Conservation (phyloP, 1,139 yeast species). For the Blastobotrys buckinghamii region DNA sequence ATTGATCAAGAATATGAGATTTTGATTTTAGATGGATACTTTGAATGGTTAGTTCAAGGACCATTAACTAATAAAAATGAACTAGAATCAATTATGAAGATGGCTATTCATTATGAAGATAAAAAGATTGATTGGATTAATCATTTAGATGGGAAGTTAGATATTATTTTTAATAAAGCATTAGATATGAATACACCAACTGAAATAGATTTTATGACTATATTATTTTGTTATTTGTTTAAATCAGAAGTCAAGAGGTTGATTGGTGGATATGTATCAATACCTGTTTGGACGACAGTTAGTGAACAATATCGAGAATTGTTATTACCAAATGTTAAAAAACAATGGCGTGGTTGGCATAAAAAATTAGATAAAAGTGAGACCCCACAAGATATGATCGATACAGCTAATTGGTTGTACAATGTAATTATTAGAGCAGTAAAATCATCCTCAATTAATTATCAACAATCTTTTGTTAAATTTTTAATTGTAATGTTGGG, state of each 20-base stretch:
- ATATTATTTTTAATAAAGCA: conserved; percentile 26
- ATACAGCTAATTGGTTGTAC: conserved; percentile 16
- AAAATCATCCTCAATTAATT: background rate
- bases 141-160: conserved; percentile 21
- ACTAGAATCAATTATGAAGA: background rate
- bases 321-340: conserved; percentile 22
- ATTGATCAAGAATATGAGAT: background rate
- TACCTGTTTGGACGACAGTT: conserved; percentile 36
- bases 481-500: conserved; percentile 35
- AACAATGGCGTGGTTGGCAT: conserved; percentile 26
- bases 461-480: conserved; percentile 21
- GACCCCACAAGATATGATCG: conserved; percentile 8
- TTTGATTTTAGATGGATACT: background rate
- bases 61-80: background rate
- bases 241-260: conserved; percentile 25
- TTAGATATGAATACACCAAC: conserved; percentile 15
- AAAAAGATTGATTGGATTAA: background rate
- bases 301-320: conserved; percentile 20
- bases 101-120: background rate
- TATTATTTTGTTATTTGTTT: conserved; percentile 26
- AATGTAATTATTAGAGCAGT: background rate
- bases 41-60: background rate
- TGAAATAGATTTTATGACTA: conserved; percentile 23
- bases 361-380: conserved; percentile 21
- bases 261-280: conserved; percentile 37